These are phyloP conservation scores for Pichia sp. DNA, from an alignment of 1,139 yeast species.

Conservation along the genomic window DNA sequence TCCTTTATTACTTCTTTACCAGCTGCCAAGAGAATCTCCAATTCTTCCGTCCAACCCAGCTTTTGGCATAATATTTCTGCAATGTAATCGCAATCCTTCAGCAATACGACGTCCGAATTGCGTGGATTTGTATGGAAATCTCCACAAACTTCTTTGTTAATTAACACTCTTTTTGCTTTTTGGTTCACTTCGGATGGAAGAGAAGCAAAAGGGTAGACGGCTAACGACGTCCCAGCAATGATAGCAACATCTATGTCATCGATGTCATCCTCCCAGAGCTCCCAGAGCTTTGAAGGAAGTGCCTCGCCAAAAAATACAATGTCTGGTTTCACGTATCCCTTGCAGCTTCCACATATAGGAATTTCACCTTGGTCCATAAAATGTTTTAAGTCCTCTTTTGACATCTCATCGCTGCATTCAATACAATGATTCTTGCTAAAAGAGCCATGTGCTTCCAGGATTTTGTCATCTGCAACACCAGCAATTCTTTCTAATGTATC, in stretches of 20 bases:
- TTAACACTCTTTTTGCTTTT: constrained; percentile 54
- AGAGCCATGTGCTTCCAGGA: constrained; percentile 94
- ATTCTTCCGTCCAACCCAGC: constrained; percentile 61
- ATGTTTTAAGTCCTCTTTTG: constrained; percentile 44
- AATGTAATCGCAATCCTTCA: constrained; percentile 62
- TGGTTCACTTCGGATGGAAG: constrained; percentile 62
- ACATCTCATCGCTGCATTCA: constrained; percentile 59
- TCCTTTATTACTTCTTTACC: constrained; percentile 19
- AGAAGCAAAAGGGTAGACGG: constrained; percentile 86
- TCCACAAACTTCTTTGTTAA: constrained; percentile 78
- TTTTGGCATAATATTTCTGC: constrained; percentile 49
- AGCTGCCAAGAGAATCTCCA: constrained; percentile 23
- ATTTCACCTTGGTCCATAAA: constrained; percentile 31
- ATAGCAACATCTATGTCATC: constrained; percentile 64
- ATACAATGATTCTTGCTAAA: constrained; percentile 84
- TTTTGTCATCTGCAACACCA: constrained; percentile 58
- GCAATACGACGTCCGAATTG: constrained; percentile 52
- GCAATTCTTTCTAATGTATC: constrained; percentile 88
- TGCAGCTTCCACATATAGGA: constrained; percentile 46
- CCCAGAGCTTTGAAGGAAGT: constrained; percentile 66
- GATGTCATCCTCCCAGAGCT: constrained; percentile 62
- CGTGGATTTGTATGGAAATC: constrained; percentile 53
- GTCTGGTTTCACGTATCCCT: constrained; percentile 83
- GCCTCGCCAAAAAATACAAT: constrained; percentile 92
- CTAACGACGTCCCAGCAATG: constrained; percentile 88